A percentile compares a stretch with the other conserved stretches of the same genome.
Evolutionary conservation across 2,329 filamentous ascomycete species (phyloP).

Genomic region (Trichoderma sp.): DNA sequence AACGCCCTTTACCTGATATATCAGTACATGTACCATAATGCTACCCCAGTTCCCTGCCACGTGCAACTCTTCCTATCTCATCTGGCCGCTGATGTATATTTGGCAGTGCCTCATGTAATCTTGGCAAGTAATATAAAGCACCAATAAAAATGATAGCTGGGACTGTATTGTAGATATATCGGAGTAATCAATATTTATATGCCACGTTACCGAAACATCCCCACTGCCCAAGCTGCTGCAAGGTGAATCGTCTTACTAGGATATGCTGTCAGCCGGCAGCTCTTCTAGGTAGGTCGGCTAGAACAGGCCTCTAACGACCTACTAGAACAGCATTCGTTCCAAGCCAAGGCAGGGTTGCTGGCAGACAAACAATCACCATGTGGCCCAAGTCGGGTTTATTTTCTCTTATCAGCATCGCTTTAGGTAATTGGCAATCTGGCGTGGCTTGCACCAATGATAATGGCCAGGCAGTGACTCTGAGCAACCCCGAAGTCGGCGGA

Average conservation of each 20-base stretch:
- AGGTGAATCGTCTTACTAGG: not conserved
- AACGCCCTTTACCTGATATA: slow-evolving; percentile 8
- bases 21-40: not conserved
- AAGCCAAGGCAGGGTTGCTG: not conserved
- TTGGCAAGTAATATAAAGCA: too few species aligned
- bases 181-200: not conserved
- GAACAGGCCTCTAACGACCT: not conserved
- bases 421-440: slow-evolving; percentile 13
- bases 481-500: slow-evolving; percentile 33
- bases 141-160: too few species aligned
- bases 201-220: slow-evolving; percentile 9
- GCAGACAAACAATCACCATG: not conserved
- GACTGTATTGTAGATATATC: not conserved
- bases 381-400: not conserved
- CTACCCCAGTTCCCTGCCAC: slow-evolving; percentile 7
- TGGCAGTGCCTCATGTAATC: too few species aligned
- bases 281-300: slow-evolving; percentile 23
- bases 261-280: slow-evolving; percentile 17
- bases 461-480: slow-evolving; percentile 20
- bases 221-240: not conserved
- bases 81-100: not conserved
- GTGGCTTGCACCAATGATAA: slow-evolving; percentile 26
- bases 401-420: slow-evolving; percentile 27
- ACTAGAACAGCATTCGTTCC: not conserved
- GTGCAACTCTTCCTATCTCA: not conserved